A percentile compares a stretch with the other conserved stretches of the same genome.
These are phyloP conservation scores for Diaporthe sp. DNA, from an alignment of 2,329 filamentous ascomycete species.

Conservation along the genomic window DNA sequence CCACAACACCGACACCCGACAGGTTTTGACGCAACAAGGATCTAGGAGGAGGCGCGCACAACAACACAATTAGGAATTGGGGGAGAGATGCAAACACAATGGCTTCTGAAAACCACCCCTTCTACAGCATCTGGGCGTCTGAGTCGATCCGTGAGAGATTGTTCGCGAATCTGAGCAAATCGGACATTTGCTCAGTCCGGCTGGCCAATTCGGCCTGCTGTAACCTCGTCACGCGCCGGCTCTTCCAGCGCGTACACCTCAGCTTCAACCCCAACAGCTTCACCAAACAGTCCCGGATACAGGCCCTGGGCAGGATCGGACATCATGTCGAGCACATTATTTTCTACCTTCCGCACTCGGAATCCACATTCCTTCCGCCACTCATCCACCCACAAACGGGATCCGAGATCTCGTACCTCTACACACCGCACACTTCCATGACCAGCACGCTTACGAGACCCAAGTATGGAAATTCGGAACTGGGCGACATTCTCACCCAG, in stretches of 20 bases:
- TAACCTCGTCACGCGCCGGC: constrained; percentile 75
- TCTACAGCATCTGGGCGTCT: constrained; percentile 70
- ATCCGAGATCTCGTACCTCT: constrained; percentile 83
- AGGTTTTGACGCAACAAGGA: not conserved
- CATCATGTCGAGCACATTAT: constrained; percentile 83
- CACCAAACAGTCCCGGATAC: constrained; percentile 78
- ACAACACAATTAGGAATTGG: constrained; percentile 25
- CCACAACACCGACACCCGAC: not conserved
- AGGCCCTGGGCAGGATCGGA: constrained; percentile 82
- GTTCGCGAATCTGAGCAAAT: constrained; percentile 62
- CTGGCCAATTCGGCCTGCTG: constrained; percentile 79
- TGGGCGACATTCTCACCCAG: constrained; percentile 85
- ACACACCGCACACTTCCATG: constrained; percentile 80
- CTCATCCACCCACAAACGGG: constrained; percentile 83
- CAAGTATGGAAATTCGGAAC: constrained; percentile 84
- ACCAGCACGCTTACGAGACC: constrained; percentile 73
- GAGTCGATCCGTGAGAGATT: constrained; percentile 64
- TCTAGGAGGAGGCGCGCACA: not conserved
- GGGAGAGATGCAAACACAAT: constrained; percentile 62
- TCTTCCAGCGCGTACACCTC: constrained; percentile 78
- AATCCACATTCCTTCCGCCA: constrained; percentile 87
- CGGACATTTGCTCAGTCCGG: constrained; percentile 72
- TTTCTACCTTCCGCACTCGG: constrained; percentile 82
- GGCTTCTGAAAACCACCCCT: constrained; percentile 63
- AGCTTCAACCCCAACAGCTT: constrained; percentile 83